phyloP scores from a whole-genome alignment of 441 rosid species.

The Manihot esculenta region DNA sequence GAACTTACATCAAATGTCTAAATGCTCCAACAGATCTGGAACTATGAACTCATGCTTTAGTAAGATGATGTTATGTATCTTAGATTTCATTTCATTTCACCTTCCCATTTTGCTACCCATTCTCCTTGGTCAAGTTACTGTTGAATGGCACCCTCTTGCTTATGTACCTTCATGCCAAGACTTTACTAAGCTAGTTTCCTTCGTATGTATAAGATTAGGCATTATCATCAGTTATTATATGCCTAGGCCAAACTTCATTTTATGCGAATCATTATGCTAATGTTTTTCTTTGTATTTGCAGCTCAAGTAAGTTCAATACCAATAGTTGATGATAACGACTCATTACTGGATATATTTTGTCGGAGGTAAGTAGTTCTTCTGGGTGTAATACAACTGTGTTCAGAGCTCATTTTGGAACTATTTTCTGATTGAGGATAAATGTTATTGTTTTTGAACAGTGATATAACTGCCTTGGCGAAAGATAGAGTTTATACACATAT shows the following conservation, averaged over 20 bases:
- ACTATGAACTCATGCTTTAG: background rate
- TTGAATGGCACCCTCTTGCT: no score
- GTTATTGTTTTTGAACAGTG: slow-evolving; percentile 49
- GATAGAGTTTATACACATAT: slow-evolving; percentile 88
- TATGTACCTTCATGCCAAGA: no score
- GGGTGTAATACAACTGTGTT: background rate
- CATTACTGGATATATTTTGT: slow-evolving; percentile 87
- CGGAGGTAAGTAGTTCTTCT: slow-evolving; percentile 59
- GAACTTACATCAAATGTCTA: background rate
- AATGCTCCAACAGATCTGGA: background rate
- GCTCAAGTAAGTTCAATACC: slow-evolving; percentile 96
- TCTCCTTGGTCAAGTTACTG: no score
- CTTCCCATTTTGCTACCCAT: no score
- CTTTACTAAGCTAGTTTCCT: background rate
- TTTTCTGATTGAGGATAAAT: slow-evolving; percentile 2
- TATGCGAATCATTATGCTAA: background rate
- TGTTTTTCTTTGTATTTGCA: slow-evolving; percentile 35
- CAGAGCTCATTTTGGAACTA: background rate
- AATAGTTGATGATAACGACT: slow-evolving; percentile 89
- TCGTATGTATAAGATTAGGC: background rate
- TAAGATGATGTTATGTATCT: background rate
- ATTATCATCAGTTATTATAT: background rate
- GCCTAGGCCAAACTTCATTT: background rate
- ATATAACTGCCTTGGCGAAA: slow-evolving; percentile 98
- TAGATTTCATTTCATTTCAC: background rate